These are phyloP conservation scores for Kalaharituber pfeilii DNA, from an alignment of 2,329 filamentous ascomycete species.

Conservation along the genomic window DNA sequence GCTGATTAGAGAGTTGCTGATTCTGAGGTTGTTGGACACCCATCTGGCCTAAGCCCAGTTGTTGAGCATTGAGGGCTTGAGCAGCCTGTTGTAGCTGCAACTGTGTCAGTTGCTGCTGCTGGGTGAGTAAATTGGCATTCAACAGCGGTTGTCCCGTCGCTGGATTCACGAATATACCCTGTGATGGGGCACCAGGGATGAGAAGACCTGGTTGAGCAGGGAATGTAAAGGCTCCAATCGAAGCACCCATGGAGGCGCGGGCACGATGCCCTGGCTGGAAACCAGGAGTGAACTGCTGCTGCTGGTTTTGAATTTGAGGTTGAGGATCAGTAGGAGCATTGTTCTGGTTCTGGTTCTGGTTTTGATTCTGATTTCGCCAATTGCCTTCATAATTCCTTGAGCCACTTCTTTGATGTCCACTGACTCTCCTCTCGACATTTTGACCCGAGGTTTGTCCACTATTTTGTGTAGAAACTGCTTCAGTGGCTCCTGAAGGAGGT, in stretches of 20 bases:
- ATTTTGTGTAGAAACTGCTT: slow-evolving; percentile 24
- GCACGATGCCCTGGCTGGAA: slow-evolving; percentile 88
- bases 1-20: slow-evolving; percentile 51
- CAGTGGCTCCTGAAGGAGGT: slow-evolving; percentile 34
- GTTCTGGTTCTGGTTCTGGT: slow-evolving; percentile 25
- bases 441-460: slow-evolving; percentile 25
- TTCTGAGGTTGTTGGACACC: slow-evolving; percentile 27
- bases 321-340: slow-evolving; percentile 22
- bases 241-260: slow-evolving; percentile 71
- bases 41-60: slow-evolving; percentile 46
- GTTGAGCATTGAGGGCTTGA: slow-evolving; percentile 47
- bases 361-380: slow-evolving; percentile 86
- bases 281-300: slow-evolving; percentile 47
- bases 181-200: slow-evolving; percentile 52
- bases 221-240: slow-evolving; percentile 81
- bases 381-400: slow-evolving; percentile 97
- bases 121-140: slow-evolving; percentile 23
- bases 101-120: slow-evolving; percentile 53
- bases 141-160: slow-evolving; percentile 47
- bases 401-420: slow-evolving; percentile 56
- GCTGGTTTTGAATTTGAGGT: slow-evolving; percentile 32
- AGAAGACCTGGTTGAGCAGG: slow-evolving; percentile 71
- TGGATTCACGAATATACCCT: slow-evolving; percentile 22
- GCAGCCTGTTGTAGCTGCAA: slow-evolving; percentile 83
- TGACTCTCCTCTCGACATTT: slow-evolving; percentile 61